Evolutionary conservation across 805 yeast species (phyloP), one percentile per base, ranked within the genome.

Genomic region (Scheffersomyces spartinae): DNA sequence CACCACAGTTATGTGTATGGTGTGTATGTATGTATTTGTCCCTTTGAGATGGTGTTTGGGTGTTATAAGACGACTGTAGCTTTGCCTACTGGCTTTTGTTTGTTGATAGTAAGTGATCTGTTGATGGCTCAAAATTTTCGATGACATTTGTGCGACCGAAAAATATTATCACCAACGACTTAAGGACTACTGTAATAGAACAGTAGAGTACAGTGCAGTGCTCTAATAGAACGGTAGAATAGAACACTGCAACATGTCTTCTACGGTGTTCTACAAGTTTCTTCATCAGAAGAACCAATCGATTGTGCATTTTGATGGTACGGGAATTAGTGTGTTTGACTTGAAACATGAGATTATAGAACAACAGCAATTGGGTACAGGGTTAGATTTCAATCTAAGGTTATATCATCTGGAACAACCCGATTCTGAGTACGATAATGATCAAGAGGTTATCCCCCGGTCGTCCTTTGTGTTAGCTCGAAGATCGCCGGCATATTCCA

Each of bases 311-410:
- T 91, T 91, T 45, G 98, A 91, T 49, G 99, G 98, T 12, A 88
- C 98, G 0, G 96, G 97, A 15, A 73, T 91, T 21, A 83, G 94
- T 2, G 94, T 86, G 1, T 91, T 88, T 54, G 99, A 91, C 45
- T 58, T 91, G 32, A 91, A 91, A 52, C 74, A 88, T 33, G 97
- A 91, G 39, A 84, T 91, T 26, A 79, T 91, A 21, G 51, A 66
- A 11, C 82, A 74, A 20, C 88, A 86, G 50, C 80, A 74, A 39
- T 61, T 91, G 9, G 84, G 86, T 5, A 76, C 74, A 32, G 93
- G 95, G 1, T 69, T 76, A 3, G 95, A 83, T 44, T 85, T 86
- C 41, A 91, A 83, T 45, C 55, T 91, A 20, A 54, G 69, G 23
- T 43, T 91, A 10, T 80, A 69, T 45, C 79, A 76, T 40, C 49